Evolutionary conservation across 768 basidiomycete species (phyloP), one percentile per base, ranked within the genome.

Genomic region (Boletus edulis): DNA sequence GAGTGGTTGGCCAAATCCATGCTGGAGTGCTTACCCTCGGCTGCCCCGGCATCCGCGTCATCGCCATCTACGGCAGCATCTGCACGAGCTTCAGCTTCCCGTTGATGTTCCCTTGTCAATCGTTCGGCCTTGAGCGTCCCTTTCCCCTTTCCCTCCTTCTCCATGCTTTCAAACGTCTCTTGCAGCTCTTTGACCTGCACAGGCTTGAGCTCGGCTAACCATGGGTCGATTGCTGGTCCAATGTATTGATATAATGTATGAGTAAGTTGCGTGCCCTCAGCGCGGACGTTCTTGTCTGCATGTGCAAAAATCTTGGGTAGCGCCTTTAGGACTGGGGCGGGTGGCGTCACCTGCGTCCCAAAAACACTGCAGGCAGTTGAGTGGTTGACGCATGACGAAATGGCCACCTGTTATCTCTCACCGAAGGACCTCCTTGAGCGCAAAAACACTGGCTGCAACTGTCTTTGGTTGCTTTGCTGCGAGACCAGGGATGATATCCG

Each of bases 131-230:
- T 91, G 29, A 93, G 73, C 7, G 78, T 78, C 11, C 94, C 96
- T 55, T 87, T 89, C 0, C 93, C 94, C 62, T 86, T 89, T 3
- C 87, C 89, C n/a, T 86, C 85, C 57, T 83, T 84, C 63, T 95
- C 91, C 78, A 96, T 75, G 20, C 70, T 75, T 52, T 91, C 92
- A 65, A 96, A 99, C 0, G 85, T 79, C 66, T 98, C 96, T 63
- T 91, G 92, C 63, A 99, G 70, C 63, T 99, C 97, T 69, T 97
- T 94, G 41, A 96, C 85, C 71, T 98, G 97, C 4, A 99, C 94
- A 2, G 96, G 94, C 68, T 99, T 99, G 57, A 99, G 80, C 56
- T 98, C 95, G 20, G 82, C 75, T 20, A 99, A 75, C 77, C 85
- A 92, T 45, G 91, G 82, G 51, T 94, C 87, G 56, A 99, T 87